Percentiles rank a stretch among this genome's conserved stretches.
These are phyloP conservation scores for Hsuehochloa calcarea DNA, from an alignment of 176 grass and related monocot genomes.

Conservation along the genomic window DNA sequence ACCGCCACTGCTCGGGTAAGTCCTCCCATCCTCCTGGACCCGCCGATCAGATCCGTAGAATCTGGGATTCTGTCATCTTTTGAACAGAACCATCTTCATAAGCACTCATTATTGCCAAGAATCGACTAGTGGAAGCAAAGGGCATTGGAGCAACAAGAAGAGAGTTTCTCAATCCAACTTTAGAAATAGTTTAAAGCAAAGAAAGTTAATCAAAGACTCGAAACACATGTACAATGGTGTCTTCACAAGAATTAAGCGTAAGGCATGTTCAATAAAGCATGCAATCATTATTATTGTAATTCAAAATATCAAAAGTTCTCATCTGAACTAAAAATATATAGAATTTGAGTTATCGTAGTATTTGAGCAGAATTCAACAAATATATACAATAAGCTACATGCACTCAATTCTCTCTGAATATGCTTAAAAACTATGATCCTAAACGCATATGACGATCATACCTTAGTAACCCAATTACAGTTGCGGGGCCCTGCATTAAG, in stretches of 20 bases:
- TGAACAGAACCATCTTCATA: too few relatives aligned
- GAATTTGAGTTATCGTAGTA: not conserved
- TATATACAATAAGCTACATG: too few relatives aligned
- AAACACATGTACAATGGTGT: slow-evolving; percentile 5
- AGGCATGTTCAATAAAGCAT: not conserved
- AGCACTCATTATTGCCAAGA: too few relatives aligned
- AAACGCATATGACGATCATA: slow-evolving; percentile 26
- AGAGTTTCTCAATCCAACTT: slow-evolving; percentile 86
- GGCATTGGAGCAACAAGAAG: slow-evolving; percentile 99
- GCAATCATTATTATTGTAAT: not conserved
- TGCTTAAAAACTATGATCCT: slow-evolving; percentile 35
- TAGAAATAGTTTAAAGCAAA: slow-evolving; percentile 51
- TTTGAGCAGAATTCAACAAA: slow-evolving; percentile 19
- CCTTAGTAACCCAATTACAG: slow-evolving; percentile 97
- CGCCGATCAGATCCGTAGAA: too few relatives aligned
- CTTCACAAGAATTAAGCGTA: slow-evolving; percentile 14
- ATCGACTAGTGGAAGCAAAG: slow-evolving; percentile 97
- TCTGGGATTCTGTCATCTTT: too few relatives aligned
- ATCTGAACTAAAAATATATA: not conserved
- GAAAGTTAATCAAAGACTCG: slow-evolving; percentile 4
- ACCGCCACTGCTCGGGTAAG: too few relatives aligned
- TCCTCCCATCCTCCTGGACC: too few relatives aligned
- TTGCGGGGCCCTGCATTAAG: slow-evolving; percentile 80
- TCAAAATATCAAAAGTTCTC: not conserved
- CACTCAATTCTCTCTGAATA: slow-evolving; percentile 39